These are phyloP conservation scores for Neurospora discreta DNA, from an alignment of 495 filamentous ascomycete species.

Conservation along the genomic window DNA sequence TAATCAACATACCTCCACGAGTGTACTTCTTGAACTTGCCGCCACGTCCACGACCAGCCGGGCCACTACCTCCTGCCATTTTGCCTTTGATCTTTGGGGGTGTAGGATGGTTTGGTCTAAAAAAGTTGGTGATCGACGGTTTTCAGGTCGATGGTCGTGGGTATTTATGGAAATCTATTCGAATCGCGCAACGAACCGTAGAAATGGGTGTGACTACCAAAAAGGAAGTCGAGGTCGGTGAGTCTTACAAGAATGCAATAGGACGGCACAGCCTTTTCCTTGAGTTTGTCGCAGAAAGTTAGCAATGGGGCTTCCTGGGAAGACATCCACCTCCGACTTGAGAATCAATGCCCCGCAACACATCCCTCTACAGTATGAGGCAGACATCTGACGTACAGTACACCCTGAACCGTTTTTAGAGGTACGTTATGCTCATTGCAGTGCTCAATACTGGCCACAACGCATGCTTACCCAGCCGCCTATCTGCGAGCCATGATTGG, in stretches of 20 bases:
- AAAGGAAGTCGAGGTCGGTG: background rate
- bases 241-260: background rate
- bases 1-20: slow-evolving; percentile 60
- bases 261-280: background rate
- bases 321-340: background rate
- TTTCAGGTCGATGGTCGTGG: background rate
- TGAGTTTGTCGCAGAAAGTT: background rate
- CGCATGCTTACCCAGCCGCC: background rate
- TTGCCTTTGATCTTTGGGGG: slow-evolving; percentile 6
- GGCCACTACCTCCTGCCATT: slow-evolving; percentile 51
- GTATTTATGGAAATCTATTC: background rate
- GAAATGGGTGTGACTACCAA: slow-evolving; percentile 1
- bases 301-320: background rate
- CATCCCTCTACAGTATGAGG: background rate
- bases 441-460: background rate
- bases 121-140: slow-evolving; percentile 5
- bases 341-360: background rate
- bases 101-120: slow-evolving; percentile 1
- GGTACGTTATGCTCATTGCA: too few species aligned
- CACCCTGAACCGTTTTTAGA: too few species aligned
- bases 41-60: slow-evolving; percentile 57
- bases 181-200: slow-evolving; percentile 4
- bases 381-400: background rate
- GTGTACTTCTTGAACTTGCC: slow-evolving; percentile 92
- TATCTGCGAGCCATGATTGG: slow-evolving; percentile 3